These are phyloP conservation scores for Saccharomyces hybrid DNA, from an alignment of 1,139 yeast species.

Conservation along the genomic window DNA sequence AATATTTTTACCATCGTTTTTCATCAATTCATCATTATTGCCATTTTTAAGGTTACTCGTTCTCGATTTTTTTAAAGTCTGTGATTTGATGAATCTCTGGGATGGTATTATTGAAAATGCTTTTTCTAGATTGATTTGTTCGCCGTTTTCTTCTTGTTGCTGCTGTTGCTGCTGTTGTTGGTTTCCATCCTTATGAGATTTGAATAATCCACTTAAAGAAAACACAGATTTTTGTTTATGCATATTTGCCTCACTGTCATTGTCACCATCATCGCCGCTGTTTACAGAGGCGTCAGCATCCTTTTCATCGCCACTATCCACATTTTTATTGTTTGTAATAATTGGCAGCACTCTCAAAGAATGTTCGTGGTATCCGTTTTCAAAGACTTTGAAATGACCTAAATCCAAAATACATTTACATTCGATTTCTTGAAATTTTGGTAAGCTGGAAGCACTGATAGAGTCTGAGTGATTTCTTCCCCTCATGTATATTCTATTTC, in stretches of 20 bases:
- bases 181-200: slow-evolving; percentile 22
- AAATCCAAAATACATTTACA: slow-evolving; percentile 22
- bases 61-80: slow-evolving; percentile 4
- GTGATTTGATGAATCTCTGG: slow-evolving; percentile 3
- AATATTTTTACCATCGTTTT: slow-evolving; percentile 30
- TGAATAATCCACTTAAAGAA: slow-evolving; percentile 27
- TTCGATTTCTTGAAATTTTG: slow-evolving; percentile 15
- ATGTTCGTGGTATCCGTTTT: slow-evolving; percentile 30
- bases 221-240: slow-evolving; percentile 20
- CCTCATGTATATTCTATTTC: slow-evolving; percentile 6
- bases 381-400: slow-evolving; percentile 27
- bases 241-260: slow-evolving; percentile 5
- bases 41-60: slow-evolving; percentile 2
- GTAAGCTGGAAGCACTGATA: slow-evolving; percentile 18
- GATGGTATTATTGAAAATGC: slow-evolving; percentile 27
- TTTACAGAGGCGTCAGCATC: background rate
- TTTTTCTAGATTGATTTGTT: slow-evolving; percentile 13
- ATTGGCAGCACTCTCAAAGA: slow-evolving; percentile 23
- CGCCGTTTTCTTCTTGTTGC: slow-evolving; percentile 4
- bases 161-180: slow-evolving; percentile 5
- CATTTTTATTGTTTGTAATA: slow-evolving; percentile 9
- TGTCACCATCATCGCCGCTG: slow-evolving; percentile 2
- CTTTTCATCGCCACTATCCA: background rate
- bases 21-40: slow-evolving; percentile 16
- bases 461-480: slow-evolving; percentile 20